Evolutionary conservation across 768 basidiomycete species (phyloP), one percentile per base, ranked within the genome.

Genomic region (Mycena albidolilacea): DNA sequence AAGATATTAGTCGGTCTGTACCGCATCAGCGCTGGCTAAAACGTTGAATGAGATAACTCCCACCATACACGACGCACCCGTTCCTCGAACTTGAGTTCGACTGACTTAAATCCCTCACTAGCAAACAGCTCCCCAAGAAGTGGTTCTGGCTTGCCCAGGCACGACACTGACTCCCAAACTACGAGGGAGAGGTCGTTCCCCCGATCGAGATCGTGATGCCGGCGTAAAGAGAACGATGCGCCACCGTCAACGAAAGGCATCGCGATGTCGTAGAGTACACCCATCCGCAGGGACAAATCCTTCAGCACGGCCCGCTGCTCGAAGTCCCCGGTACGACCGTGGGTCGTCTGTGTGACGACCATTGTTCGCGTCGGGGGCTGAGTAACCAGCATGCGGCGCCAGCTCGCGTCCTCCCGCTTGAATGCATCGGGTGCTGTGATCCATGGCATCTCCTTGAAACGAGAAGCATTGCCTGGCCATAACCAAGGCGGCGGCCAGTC

Each of bases 201-300:
- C 5, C 11, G 7, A 15, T 37, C 35, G 23, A 8, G 23, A 12
- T 11, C 54, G 19, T 55, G 8, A 11, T 35, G 21, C 55, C 55
- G 38, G 14, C 4, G 3, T 37, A 37, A 17, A 7, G 15, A 19
- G 55, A 58, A 58, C 2, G 14, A 14, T 5, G 23, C 55, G 15
- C 6, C 35, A 10, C 19, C 11, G 12, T 58, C 35, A 37, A 19
- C 15, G 37, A 58, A 58, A 5, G 55, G 55, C 35, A 58, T 7
- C 9, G 15, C 55, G 37, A 58, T 5, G 55, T 58, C 55, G 55
- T 58, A 58, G 12, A 58, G 55, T 14, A 37, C 15, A 19, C 55
- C 55, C 55, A 58, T 58, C 35, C 55, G 55, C 1, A 55, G 23
- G 23, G 54, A 55, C 21, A 55, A 23, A 55, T 55, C 54, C 54